Conservation (phyloP, 2,329 filamentous ascomycete species). For the Pseudogymnoascus destructans region DNA sequence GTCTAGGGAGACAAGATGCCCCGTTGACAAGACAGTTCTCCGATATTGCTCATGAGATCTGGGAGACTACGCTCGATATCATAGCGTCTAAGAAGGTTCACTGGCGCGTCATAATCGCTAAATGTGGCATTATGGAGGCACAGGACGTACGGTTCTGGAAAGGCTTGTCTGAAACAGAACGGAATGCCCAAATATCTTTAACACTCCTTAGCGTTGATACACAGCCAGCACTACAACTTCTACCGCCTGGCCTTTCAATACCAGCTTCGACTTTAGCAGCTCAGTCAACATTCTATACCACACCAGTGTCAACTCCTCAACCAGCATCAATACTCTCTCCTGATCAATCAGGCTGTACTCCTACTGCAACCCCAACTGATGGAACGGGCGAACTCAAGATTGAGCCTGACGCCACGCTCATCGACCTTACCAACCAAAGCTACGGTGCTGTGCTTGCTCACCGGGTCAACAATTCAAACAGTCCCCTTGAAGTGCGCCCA, state of each 20-base stretch:
- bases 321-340: conserved; percentile 43
- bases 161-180: conserved; percentile 38
- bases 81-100: conserved; percentile 56
- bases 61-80: conserved; percentile 64
- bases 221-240: conserved; percentile 47
- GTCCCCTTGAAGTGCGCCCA: conserved; percentile 40
- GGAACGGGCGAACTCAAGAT: conserved; percentile 35
- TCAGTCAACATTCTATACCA: conserved; percentile 37
- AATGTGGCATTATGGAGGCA: conserved; percentile 53
- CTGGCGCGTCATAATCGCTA: conserved; percentile 66
- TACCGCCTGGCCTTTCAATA: conserved; percentile 41
- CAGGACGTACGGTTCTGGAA: conserved; percentile 51
- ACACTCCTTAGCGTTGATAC: conserved; percentile 54
- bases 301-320: conserved; percentile 57
- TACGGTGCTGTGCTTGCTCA: conserved; percentile 63
- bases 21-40: conserved; percentile 39
- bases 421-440: conserved; percentile 61
- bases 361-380: conserved; percentile 24
- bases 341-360: conserved; percentile 37
- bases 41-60: conserved; percentile 62
- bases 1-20: conserved; percentile 47
- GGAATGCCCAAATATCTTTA: conserved; percentile 37
- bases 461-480: conserved; percentile 46
- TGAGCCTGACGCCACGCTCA: conserved; percentile 53
- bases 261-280: conserved; percentile 31